A percentile compares a stretch with the other conserved stretches of the same genome.
Conservation (phyloP, 345 rosid species). For the Cardamine occulta region DNA sequence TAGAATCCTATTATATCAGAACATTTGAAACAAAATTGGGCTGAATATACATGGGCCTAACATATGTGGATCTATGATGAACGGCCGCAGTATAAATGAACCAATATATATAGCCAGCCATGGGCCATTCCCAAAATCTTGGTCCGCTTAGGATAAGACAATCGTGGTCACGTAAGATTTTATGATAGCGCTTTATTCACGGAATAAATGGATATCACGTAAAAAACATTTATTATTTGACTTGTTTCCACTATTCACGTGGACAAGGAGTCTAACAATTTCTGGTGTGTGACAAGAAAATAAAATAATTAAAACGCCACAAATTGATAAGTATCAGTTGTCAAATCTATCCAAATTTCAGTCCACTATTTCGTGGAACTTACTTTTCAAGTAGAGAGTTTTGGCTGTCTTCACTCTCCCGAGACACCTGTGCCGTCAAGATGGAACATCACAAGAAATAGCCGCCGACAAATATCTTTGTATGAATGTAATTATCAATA, state of each 20-base stretch:
- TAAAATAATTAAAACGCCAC: neutral
- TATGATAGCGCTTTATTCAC: neutral
- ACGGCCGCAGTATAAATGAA: neutral
- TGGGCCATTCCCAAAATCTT: neutral
- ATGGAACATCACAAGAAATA: constrained; percentile 8
- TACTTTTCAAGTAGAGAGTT: neutral
- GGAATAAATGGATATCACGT: too few relatives aligned
- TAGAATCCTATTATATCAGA: neutral
- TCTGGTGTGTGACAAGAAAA: neutral
- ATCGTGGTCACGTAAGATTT: neutral
- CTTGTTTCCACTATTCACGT: neutral
- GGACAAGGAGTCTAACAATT: neutral
- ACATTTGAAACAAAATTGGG: neutral
- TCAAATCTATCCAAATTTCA: neutral
- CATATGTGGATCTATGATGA: neutral
- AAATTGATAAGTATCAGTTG: neutral
- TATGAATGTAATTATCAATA: neutral
- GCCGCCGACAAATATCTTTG: neutral
- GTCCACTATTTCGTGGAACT: neutral
- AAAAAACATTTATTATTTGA: too few relatives aligned
- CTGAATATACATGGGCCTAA: neutral
- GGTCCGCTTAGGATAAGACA: neutral
- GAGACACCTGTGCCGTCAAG: constrained; percentile 12
- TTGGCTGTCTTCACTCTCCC: constrained; percentile 8
- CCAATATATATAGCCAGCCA: neutral